Conservation (phyloP, 441 rosid genomes). For the Geranium incanum region DNA sequence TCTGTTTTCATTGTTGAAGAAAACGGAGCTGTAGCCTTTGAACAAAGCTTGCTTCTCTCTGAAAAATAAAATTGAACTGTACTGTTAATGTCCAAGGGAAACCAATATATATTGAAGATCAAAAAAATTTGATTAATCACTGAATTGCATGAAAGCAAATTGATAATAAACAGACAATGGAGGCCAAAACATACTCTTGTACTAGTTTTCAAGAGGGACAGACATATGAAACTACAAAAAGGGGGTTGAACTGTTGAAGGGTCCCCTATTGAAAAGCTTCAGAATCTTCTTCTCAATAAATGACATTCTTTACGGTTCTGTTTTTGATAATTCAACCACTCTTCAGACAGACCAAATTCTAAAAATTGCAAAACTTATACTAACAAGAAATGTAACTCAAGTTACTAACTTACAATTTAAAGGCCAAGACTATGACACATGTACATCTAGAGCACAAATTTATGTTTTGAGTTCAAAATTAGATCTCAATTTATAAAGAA, state of each 20-base stretch:
- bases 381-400: too few relatives aligned
- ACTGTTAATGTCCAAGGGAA: background rate
- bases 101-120: background rate
- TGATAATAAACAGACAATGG: background rate
- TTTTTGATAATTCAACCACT: too few relatives aligned
- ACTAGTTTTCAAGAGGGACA: background rate
- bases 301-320: too few relatives aligned
- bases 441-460: background rate
- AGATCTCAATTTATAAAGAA: background rate
- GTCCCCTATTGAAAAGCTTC: too few relatives aligned
- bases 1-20: background rate
- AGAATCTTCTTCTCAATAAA: too few relatives aligned
- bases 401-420: too few relatives aligned
- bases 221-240: background rate
- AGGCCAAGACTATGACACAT: too few relatives aligned
- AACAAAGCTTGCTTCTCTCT: background rate
- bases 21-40: background rate
- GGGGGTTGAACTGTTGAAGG: background rate
- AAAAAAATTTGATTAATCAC: background rate
- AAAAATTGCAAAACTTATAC: background rate
- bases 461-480: background rate
- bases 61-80: background rate
- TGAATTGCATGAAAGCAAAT: background rate
- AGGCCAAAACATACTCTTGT: background rate
- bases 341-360: background rate